Percentiles rank a stretch among this genome's conserved stretches.
Conservation (phyloP, 2,329 filamentous ascomycete species). For the Colletotrichum somersetense region DNA sequence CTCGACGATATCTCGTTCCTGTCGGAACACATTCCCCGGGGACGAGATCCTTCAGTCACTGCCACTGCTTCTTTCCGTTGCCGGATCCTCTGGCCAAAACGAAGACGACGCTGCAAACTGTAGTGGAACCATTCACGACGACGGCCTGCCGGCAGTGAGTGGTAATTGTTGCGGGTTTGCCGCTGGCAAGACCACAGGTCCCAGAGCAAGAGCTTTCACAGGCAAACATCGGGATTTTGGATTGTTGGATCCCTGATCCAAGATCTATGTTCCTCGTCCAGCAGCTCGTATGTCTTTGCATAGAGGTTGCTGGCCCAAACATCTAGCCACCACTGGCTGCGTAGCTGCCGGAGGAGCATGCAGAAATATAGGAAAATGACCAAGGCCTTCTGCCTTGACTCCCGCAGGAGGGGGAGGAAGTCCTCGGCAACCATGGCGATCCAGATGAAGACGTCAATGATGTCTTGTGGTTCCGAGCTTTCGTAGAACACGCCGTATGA, state of each 20-base stretch:
- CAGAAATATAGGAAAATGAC: conserved; percentile 53
- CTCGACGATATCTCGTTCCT: neutral
- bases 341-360: conserved; percentile 49
- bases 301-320: conserved; percentile 52
- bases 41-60: neutral
- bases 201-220: neutral
- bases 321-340: conserved; percentile 53
- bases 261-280: conserved; percentile 53
- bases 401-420: conserved; percentile 52
- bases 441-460: conserved; percentile 56
- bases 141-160: neutral
- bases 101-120: neutral
- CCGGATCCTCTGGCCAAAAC: neutral
- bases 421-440: conserved; percentile 52
- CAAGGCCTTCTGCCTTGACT: conserved; percentile 47
- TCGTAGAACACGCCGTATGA: conserved; percentile 47
- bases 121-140: neutral
- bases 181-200: neutral
- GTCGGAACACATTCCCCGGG: neutral
- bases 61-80: neutral
- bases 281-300: conserved; percentile 47
- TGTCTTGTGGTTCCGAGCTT: conserved; percentile 46
- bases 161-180: neutral
- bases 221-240: conserved; percentile 17
- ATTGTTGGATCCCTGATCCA: conserved; percentile 48